Base-by-base conservation (phyloP, 225 moss, liverwort and hornwort genomes). In the Pseudoscleropodium purum region DNA sequence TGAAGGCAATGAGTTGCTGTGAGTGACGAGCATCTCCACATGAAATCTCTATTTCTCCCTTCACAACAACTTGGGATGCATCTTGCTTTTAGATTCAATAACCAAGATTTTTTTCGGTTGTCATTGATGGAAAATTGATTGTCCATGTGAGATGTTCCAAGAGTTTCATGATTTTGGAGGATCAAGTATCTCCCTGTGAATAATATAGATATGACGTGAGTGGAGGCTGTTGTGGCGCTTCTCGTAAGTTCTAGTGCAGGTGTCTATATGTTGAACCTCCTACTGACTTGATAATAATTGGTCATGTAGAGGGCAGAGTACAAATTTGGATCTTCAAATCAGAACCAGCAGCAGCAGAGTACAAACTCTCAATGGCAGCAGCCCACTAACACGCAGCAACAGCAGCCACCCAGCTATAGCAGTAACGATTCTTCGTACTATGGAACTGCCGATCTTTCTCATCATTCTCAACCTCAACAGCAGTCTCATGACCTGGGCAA, bases 391-490 rank as follows among this genome's bases (percentile, higher is more conserved):
- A 90, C 92, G 47, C 94, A 93, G 94, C 93, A 97, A 90, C 95
- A 95, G 92, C 91, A 91, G 62, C 93, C 92, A 86, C 93, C 94
- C 45, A 92, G 94, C 84, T 95, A 93, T 30, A 93, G 91, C 83
- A 95, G 82, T 60, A 95, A 93, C 47, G 94, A 95, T 33, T 87
- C 92, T 66, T 91, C 96, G 36, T 96, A 97, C 72, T 99, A 99
- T 85, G 96, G 96, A 89, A 91, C 94, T 56, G 91, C 99, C 33
- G 96, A 96, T 76, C 91, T 93, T 47, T 95, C 95, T 64, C 96
- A 95, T 83, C 99, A 96, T 93, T 93, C 95, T 87, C 97, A 99
- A 91, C 93, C 96, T 70, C 99, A 97, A 70, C 96, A 97, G 89
- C 98, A 96, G 81, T 91, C 94, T 72, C 94, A 90, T 75, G 96